Percentiles rank a stretch among this genome's conserved stretches.
phyloP scores from a whole-genome alignment of 2,329 filamentous ascomycete genomes.

The Rhynchosporium secalis region DNA sequence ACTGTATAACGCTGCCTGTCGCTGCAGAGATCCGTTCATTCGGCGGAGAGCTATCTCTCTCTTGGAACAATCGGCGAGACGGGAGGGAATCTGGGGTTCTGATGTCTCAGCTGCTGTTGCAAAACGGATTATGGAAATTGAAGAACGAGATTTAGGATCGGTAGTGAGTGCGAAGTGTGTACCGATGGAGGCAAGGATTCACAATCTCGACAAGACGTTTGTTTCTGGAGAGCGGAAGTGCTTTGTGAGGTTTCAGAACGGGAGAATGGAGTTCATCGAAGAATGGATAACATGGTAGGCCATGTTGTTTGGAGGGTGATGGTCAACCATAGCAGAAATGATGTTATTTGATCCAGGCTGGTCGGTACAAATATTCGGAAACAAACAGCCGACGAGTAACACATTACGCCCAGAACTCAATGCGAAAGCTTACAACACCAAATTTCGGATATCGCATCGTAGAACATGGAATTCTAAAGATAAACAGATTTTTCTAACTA shows the following conservation, averaged over 20 bases:
- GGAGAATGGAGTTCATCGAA: not conserved
- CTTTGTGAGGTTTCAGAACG: conserved; percentile 4
- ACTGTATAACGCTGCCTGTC: conserved; percentile 62
- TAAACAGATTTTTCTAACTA: too few species aligned
- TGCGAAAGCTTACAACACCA: too few species aligned
- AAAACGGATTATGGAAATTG: conserved; percentile 28
- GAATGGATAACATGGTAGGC: conserved; percentile 2
- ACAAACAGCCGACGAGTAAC: too few species aligned
- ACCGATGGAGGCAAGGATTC: conserved; percentile 22
- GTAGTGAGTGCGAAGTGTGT: conserved; percentile 23
- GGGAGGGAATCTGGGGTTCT: conserved; percentile 66
- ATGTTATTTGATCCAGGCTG: too few species aligned
- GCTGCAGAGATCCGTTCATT: conserved; percentile 57
- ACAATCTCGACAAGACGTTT: conserved; percentile 5
- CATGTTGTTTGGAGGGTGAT: not conserved
- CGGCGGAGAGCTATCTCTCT: conserved; percentile 62
- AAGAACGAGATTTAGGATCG: conserved; percentile 25
- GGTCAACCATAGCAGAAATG: not conserved
- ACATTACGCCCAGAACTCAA: too few species aligned
- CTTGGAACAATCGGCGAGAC: conserved; percentile 52
- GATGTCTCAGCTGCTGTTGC: conserved; percentile 26
- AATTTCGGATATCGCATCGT: too few species aligned
- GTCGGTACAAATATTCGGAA: too few species aligned
- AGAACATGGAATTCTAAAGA: too few species aligned
- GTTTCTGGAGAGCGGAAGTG: conserved; percentile 7